These are phyloP conservation scores for Boletus smithii DNA, from an alignment of 1,284 basidiomycete species.

Conservation along the genomic window DNA sequence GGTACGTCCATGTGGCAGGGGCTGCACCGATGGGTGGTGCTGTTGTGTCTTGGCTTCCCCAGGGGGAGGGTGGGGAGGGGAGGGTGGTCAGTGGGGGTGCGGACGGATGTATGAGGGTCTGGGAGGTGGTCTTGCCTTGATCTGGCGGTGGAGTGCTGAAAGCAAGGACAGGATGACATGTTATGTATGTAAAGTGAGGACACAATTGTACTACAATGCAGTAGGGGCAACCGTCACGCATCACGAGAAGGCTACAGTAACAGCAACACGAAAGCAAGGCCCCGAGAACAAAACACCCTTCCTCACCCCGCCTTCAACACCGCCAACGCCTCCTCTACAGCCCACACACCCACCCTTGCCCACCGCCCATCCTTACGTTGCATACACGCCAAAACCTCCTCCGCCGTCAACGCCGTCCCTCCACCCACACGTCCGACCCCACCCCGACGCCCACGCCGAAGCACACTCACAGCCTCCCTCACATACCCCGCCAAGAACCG, in stretches of 20 bases:
- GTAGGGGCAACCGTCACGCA: too few species aligned
- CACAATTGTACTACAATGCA: too few species aligned
- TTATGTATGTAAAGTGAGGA: too few species aligned
- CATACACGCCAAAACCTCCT: constrained; percentile 47
- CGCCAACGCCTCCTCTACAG: constrained; percentile 54
- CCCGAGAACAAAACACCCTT: too few species aligned
- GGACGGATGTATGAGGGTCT: constrained; percentile 79
- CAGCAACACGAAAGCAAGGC: too few species aligned
- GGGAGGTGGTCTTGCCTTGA: constrained; percentile 59
- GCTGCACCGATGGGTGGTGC: constrained; percentile 81
- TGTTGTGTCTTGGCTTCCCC: constrained; percentile 72
- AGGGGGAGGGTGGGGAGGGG: constrained; percentile 34
- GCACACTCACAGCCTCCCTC: constrained; percentile 43
- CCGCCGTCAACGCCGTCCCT: constrained; percentile 41
- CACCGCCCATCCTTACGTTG: constrained; percentile 50
- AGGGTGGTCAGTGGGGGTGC: constrained; percentile 75
- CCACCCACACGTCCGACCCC: too few species aligned
- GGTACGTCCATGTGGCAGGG: constrained; percentile 81
- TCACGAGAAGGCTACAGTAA: too few species aligned
- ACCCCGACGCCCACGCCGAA: too few species aligned
- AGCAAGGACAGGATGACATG: too few species aligned
- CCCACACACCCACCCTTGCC: too few species aligned
- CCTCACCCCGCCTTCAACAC: constrained; percentile 8
- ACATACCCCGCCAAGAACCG: constrained; percentile 47
- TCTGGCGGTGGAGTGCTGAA: too few species aligned